Evolutionary conservation across 73 alveolate genomes (phyloP), one percentile per base, ranked within the genome.

Genomic region (Stentor coeruleus): DNA sequence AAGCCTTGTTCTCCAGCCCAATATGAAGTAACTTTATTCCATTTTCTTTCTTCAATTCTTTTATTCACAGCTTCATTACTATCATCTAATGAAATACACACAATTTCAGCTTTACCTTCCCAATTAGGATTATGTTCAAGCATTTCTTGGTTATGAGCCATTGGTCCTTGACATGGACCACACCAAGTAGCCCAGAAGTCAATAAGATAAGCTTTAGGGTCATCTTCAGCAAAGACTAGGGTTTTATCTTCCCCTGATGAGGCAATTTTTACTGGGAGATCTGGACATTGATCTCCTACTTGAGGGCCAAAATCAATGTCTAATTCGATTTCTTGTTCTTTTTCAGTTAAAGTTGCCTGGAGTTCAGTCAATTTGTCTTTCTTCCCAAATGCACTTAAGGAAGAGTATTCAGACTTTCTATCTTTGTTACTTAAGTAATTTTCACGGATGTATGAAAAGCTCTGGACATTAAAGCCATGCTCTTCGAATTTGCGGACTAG

Each of bases 161-260:
- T 87, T 6, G 93, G 93, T 2, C 38, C 81, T 58, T 87, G 85
- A 86, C 93, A 87, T 20, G 93, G 93, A 4, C 88, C 88, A 58
- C 93, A 87, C 93, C 93, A 87, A 0, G 93, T 87, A 3, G 93
- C 93, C 93, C 93, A 87, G 88, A 87, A 87, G 41, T 87, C 93
- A 39, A 87, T 76, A 3, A 87, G 81, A 39, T 57, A 37, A 49
- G 84, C 93, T 38, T 84, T 55, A 0, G 89, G 89, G 15, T 60
- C 81, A 73, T 84, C 59, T 66, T 66, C 79, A 20, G 41, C 40
- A 38, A 60, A 87, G 11, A 4, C 15, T 3, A 87, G 35, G 38
- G 82, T 2, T 4, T 28, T 11, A 41, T 31, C 83, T 35, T 84
- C 88, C 35, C 74, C 83, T 33, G 81, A 76, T 40, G 35, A 15